Base-by-base conservation (phyloP, 2,329 filamentous ascomycete genomes). In the Fusarium fracticaudum region DNA sequence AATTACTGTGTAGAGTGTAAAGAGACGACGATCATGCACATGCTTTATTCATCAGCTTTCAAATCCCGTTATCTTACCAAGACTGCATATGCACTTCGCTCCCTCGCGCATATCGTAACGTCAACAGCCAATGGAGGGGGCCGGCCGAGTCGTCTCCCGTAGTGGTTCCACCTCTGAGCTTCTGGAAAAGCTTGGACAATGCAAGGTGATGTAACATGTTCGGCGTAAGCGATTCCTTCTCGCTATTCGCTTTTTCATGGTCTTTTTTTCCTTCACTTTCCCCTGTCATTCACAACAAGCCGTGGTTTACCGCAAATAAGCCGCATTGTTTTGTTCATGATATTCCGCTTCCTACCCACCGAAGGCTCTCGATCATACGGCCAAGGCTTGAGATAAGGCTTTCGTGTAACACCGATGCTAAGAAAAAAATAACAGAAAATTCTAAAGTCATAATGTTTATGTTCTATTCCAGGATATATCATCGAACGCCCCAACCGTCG, bases 401-500 rank as follows among this genome's bases (percentile, higher is more conserved):
- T 65, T 69, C 7, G 40, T 24, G 40, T 69, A 47, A 58, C 45
- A 53, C 41, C 40, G 14, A 40, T 45, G 17, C 29, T 20, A 54
- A 24, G 47, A 3, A 53, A 40, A 12, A 29, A 8, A 61, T 43
- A 43, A n/a, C 31, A 44, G 20, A 44, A 50, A 43, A 6, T 51
- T 24, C 8, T 20, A 33, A 61, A 31, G 22, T 3, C 31, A 54
- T 60, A 26, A 60, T 63, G 20, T 54, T 35, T 57, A 50, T 35
- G 33, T 50, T 58, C 48, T 59, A 54, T 26, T 67, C 31, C 11
- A 44, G 47, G 35, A 67, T 47, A 33, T 29, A 65, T 81, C 85
- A 86, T 73, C 84, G 83, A 31, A 94, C 91, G 1, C 94, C 94
- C 92, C 92, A 97, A 11, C 91, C 92, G 68, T 92, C 81, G 75